Conservation (phyloP, 768 basidiomycete species). For the Daedaleopsis sinensis region DNA sequence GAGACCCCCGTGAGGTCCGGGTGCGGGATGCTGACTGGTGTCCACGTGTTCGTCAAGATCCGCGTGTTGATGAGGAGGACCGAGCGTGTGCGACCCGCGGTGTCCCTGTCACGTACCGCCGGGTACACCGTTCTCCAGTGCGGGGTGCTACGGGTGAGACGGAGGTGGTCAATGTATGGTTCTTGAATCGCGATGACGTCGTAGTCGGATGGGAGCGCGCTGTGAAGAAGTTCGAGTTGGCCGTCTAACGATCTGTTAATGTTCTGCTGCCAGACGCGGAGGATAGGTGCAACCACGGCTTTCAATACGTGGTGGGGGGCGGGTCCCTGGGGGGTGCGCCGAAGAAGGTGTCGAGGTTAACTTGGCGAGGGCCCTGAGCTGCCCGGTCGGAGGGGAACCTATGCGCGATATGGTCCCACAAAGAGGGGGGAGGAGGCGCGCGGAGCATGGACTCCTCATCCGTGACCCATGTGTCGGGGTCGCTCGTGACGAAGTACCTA, state of each 20-base stretch:
- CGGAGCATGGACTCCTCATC: slow-evolving; percentile 5
- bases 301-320: too few species aligned
- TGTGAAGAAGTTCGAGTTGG: neutral
- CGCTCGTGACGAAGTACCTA: slow-evolving; percentile 9
- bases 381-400: neutral
- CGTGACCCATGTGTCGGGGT: slow-evolving; percentile 2
- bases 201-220: too few species aligned
- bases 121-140: too few species aligned
- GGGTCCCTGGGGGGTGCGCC: too few species aligned
- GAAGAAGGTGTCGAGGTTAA: neutral
- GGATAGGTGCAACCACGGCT: neutral
- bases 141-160: slow-evolving; percentile 20
- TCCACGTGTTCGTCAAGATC: slow-evolving; percentile 16
- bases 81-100: too few species aligned
- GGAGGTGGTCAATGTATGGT: slow-evolving; percentile 34
- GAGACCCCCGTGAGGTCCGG: slow-evolving; percentile 34
- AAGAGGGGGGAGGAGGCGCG: slow-evolving; percentile 6
- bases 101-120: too few species aligned
- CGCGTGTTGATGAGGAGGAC: too few species aligned
- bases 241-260: slow-evolving; percentile 1
- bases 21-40: slow-evolving; percentile 3
- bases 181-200: slow-evolving; percentile 44
- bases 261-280: slow-evolving; percentile 34
- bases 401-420: slow-evolving; percentile 10
- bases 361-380: neutral